Conservation (phyloP, 257 asterid genomes). For the Fraxinus americana region DNA sequence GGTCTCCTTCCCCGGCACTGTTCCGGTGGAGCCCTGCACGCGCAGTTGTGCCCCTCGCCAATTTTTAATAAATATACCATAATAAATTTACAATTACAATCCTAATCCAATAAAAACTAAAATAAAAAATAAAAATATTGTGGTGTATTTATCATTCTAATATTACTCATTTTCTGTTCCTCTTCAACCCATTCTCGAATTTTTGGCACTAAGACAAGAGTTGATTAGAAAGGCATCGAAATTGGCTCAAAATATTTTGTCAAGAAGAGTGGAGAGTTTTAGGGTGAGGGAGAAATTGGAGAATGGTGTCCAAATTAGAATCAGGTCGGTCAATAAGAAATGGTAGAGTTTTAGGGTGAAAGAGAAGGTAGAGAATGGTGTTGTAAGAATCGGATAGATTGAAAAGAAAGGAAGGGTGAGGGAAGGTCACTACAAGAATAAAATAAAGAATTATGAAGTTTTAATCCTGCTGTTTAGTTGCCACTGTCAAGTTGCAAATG, state of each 20-base stretch:
- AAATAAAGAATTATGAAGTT: background rate
- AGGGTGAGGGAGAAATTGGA: slow-evolving; percentile 58
- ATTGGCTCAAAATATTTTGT: slow-evolving; percentile 49
- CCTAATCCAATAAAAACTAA: too few species aligned
- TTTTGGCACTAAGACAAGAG: slow-evolving; percentile 17
- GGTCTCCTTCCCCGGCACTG: too few species aligned
- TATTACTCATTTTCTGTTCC: too few species aligned
- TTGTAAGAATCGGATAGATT: slow-evolving; percentile 46
- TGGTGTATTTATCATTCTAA: too few species aligned
- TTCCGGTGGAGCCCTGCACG: too few species aligned
- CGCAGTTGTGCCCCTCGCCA: too few species aligned
- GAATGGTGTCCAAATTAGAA: slow-evolving; percentile 32
- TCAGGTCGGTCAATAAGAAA: slow-evolving; percentile 27
- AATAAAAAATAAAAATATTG: too few species aligned
- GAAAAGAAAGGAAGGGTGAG: slow-evolving; percentile 38
- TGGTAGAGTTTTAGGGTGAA: slow-evolving; percentile 53
- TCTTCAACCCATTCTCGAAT: too few species aligned
- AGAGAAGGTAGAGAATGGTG: slow-evolving; percentile 50
- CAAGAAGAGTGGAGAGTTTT: slow-evolving; percentile 62
- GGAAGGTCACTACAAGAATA: too few species aligned
- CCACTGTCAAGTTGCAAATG: too few species aligned
- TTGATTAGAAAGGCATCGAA: slow-evolving; percentile 56
- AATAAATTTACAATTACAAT: too few species aligned
- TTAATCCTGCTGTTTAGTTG: background rate
- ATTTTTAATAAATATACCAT: too few species aligned